Conservation (phyloP, 164 flowering plant genomes). For the Vitis riparia region DNA sequence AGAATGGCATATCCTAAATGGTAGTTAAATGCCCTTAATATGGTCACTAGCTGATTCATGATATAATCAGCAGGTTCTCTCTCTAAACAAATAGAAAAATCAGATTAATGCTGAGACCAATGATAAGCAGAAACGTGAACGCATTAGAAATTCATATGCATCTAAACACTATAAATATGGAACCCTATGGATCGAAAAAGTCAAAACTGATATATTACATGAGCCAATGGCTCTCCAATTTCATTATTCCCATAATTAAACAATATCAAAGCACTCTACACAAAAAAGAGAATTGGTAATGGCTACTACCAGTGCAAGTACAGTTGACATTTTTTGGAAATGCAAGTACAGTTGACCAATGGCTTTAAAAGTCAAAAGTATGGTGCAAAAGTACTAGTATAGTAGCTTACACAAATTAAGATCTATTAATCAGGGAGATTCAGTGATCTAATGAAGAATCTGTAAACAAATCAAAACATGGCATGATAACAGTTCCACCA, state of each 20-base stretch:
- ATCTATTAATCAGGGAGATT: neutral
- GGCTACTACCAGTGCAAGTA: conserved; percentile 2
- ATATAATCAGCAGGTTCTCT: neutral
- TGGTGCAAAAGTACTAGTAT: neutral
- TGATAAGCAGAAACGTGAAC: neutral
- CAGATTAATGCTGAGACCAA: neutral
- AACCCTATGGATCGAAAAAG: neutral
- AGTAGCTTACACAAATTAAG: too few relatives aligned
- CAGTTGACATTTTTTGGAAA: conserved; percentile 9
- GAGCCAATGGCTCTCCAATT: neutral
- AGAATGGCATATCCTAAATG: neutral
- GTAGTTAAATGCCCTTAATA: neutral
- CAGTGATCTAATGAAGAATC: neutral
- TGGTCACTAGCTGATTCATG: neutral
- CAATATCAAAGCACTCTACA: neutral
- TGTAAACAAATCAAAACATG: neutral
- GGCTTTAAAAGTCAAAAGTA: neutral
- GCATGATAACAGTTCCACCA: neutral
- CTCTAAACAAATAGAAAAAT: too few relatives aligned
- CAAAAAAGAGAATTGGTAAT: neutral
- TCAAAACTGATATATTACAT: neutral
- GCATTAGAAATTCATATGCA: neutral
- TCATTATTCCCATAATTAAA: neutral
- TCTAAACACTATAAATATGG: neutral
- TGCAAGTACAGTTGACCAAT: conserved; percentile 10